A percentile compares a stretch with the other conserved stretches of the same genome.
These are phyloP conservation scores for Exophiala oligosperma DNA, from an alignment of 2,329 filamentous ascomycete species.

Conservation along the genomic window DNA sequence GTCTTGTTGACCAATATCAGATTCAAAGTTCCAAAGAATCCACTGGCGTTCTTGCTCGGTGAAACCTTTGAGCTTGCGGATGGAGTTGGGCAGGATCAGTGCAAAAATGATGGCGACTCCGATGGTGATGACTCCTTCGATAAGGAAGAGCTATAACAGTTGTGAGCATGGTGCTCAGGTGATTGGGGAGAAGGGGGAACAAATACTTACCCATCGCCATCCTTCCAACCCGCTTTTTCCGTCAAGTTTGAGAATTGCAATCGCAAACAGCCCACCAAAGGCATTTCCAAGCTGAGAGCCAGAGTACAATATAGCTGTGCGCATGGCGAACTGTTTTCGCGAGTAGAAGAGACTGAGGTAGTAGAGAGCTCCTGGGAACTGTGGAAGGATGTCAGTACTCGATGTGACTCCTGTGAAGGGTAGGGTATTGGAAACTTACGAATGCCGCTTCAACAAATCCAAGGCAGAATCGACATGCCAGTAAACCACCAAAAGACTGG, in stretches of 20 bases:
- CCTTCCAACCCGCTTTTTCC: slow-evolving; percentile 55
- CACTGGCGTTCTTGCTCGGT: slow-evolving; percentile 57
- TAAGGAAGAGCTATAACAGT: slow-evolving; percentile 64
- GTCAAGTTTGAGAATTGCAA: slow-evolving; percentile 60
- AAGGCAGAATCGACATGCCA: slow-evolving; percentile 58
- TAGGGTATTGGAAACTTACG: background rate
- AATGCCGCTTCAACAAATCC: slow-evolving; percentile 65
- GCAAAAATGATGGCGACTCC: slow-evolving; percentile 57
- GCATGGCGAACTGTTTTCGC: slow-evolving; percentile 48
- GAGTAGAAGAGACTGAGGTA: slow-evolving; percentile 45
- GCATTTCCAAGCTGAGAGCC: slow-evolving; percentile 62
- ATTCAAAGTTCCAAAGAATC: slow-evolving; percentile 42
- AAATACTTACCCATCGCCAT: slow-evolving; percentile 53
- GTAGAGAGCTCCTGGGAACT: slow-evolving; percentile 48
- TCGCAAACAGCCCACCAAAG: slow-evolving; percentile 60
- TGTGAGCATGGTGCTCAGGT: background rate
- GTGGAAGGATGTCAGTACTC: no score
- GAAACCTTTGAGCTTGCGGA: slow-evolving; percentile 60
- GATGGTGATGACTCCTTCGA: slow-evolving; percentile 67
- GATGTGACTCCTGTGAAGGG: no score
- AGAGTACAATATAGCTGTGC: slow-evolving; percentile 61
- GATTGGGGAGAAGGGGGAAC: slow-evolving; percentile 30
- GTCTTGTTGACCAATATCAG: slow-evolving; percentile 22
- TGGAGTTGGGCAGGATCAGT: slow-evolving; percentile 68
- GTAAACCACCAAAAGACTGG: slow-evolving; percentile 55